Conservation (phyloP, 257 asterid species). For the Asclepias syriaca region DNA sequence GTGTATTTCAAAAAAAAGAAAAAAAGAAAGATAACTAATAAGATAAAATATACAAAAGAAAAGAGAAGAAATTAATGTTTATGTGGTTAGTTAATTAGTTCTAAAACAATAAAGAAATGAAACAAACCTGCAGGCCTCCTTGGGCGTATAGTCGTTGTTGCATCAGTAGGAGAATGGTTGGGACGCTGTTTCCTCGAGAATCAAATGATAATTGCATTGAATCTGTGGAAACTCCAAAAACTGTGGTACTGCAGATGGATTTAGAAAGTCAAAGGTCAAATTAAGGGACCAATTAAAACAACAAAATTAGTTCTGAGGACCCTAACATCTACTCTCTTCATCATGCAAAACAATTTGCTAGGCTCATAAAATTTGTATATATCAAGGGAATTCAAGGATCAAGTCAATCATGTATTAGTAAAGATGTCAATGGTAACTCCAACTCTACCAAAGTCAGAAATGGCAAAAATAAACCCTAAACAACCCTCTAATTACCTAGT, state of each 20-base stretch:
- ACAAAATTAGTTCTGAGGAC: not conserved
- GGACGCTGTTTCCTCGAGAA: constrained; percentile 79
- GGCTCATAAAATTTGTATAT: not conserved
- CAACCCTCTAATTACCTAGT: not conserved
- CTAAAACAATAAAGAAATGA: not conserved
- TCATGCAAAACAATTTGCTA: not conserved
- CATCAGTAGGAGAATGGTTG: constrained; percentile 87
- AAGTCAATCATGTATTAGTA: not conserved
- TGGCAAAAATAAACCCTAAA: not conserved
- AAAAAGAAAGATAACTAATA: not conserved
- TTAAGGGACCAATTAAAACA: constrained; percentile 5
- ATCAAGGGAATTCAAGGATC: constrained; percentile 3
- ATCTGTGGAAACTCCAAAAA: constrained; percentile 96
- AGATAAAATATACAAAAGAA: not conserved
- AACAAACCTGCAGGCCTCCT: constrained; percentile 77
- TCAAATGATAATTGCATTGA: constrained; percentile 98
- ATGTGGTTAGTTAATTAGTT: not conserved
- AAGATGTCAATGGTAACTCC: not conserved
- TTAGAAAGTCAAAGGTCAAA: constrained; percentile 20
- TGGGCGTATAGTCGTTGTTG: constrained; percentile 77
- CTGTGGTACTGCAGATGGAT: constrained; percentile 68
- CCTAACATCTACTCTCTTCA: not conserved
- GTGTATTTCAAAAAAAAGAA: too few relatives aligned
- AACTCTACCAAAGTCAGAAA: not conserved
- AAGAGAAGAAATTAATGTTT: not conserved